Conservation (phyloP, 2,329 filamentous ascomycete genomes). For the Daldinia eschscholtzii region DNA sequence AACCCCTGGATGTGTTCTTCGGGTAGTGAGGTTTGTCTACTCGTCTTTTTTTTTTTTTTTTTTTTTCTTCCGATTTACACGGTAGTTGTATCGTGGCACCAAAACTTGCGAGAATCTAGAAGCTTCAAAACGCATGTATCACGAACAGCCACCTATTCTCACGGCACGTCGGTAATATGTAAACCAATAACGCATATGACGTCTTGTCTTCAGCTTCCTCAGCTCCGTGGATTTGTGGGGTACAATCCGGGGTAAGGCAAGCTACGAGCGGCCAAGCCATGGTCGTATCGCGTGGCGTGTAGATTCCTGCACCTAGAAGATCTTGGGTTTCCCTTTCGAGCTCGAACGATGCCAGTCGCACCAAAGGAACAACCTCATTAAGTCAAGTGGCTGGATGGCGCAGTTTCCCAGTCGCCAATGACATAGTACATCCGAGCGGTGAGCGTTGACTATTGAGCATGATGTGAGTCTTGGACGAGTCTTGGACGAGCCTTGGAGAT, state of each 20-base stretch:
- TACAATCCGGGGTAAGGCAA: slow-evolving; percentile 35
- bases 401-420: slow-evolving; percentile 15
- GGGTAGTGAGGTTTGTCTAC: neutral
- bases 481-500: slow-evolving; percentile 26
- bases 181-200: slow-evolving; percentile 19
- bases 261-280: slow-evolving; percentile 22
- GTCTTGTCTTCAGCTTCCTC: slow-evolving; percentile 35
- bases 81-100: neutral
- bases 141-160: neutral
- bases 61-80: too few species aligned
- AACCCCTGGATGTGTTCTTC: neutral
- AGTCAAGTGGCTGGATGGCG: slow-evolving; percentile 25
- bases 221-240: slow-evolving; percentile 38
- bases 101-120: neutral
- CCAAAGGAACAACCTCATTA: slow-evolving; percentile 30
- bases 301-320: slow-evolving; percentile 17
- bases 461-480: neutral
- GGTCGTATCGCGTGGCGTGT: slow-evolving; percentile 16
- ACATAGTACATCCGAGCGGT: slow-evolving; percentile 21
- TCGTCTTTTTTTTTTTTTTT: neutral
- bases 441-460: slow-evolving; percentile 21
- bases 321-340: slow-evolving; percentile 5
- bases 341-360: slow-evolving; percentile 17
- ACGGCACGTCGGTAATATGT: slow-evolving; percentile 20
- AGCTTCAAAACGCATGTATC: neutral